Conservation (phyloP, 2,329 filamentous ascomycete species). For the Karstenula rhodostoma region DNA sequence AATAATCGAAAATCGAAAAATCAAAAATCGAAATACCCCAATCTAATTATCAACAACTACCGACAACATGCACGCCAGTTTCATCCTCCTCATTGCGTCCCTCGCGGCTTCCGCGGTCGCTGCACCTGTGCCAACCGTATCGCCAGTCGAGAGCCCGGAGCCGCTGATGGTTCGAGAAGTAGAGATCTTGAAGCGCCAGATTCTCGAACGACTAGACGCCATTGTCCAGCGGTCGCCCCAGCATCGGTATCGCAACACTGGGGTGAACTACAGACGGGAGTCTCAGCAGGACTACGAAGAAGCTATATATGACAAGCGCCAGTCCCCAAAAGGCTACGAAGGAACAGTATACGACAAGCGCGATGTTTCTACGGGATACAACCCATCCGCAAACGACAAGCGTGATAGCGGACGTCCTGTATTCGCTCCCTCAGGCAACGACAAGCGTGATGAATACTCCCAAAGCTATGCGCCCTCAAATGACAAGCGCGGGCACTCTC, state of each 20-base stretch:
- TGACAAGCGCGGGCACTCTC: too few relatives aligned
- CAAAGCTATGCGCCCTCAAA: too few relatives aligned
- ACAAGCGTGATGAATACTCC: too few relatives aligned
- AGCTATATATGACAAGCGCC: too few relatives aligned
- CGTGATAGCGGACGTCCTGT: not conserved
- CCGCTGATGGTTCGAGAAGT: slow-evolving; percentile 5
- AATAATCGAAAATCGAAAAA: not conserved
- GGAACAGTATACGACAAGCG: not conserved
- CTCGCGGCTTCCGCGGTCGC: slow-evolving; percentile 6
- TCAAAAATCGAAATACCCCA: not conserved
- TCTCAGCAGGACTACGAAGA: too few relatives aligned
- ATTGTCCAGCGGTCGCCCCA: not conserved
- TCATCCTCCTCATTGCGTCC: slow-evolving; percentile 5
- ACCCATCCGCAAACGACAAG: not conserved
- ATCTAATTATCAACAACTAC: slow-evolving; percentile 6
- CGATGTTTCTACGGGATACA: not conserved
- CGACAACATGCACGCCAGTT: slow-evolving; percentile 14
- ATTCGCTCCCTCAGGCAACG: too few relatives aligned
- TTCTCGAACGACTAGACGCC: slow-evolving; percentile 9
- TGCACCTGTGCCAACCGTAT: slow-evolving; percentile 3
- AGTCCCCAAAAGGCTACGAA: not conserved
- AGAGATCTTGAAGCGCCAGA: slow-evolving; percentile 10
- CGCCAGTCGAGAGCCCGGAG: not conserved
- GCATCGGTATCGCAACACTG: too few relatives aligned
- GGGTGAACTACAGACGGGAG: too few relatives aligned